A percentile compares a stretch with the other conserved stretches of the same genome.
Evolutionary conservation across 305 asterid genomes (phyloP).

Genomic region (Solanum hybrid): DNA sequence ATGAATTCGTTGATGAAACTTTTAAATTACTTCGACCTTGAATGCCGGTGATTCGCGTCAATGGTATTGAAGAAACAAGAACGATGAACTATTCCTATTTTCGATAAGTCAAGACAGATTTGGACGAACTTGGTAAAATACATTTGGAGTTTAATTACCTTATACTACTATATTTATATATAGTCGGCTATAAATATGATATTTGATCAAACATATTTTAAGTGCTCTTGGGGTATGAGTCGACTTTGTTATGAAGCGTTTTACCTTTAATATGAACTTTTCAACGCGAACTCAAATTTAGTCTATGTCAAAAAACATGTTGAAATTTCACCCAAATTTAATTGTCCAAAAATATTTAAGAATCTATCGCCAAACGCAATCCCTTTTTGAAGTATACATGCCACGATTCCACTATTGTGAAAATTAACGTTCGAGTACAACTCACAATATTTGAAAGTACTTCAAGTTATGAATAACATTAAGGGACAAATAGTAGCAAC

Average conservation of each 20-base stretch:
- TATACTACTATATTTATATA: background rate
- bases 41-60: background rate
- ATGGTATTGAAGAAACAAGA: background rate
- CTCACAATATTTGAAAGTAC: background rate
- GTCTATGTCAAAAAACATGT: too few relatives aligned
- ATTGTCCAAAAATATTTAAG: background rate
- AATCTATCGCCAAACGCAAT: background rate
- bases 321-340: background rate
- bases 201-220: background rate
- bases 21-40: background rate
- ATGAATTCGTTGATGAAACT: background rate
- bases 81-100: background rate
- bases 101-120: background rate
- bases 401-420: background rate
- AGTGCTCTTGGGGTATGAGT: background rate
- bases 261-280: too few relatives aligned
- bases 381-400: background rate
- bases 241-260: too few relatives aligned
- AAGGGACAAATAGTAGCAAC: background rate
- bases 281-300: background rate
- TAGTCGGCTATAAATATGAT: background rate
- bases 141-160: background rate
- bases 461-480: too few relatives aligned
- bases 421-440: background rate
- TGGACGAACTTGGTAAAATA: background rate